Conservation (phyloP, 2,329 filamentous ascomycete genomes). For the Beauveria sp. region DNA sequence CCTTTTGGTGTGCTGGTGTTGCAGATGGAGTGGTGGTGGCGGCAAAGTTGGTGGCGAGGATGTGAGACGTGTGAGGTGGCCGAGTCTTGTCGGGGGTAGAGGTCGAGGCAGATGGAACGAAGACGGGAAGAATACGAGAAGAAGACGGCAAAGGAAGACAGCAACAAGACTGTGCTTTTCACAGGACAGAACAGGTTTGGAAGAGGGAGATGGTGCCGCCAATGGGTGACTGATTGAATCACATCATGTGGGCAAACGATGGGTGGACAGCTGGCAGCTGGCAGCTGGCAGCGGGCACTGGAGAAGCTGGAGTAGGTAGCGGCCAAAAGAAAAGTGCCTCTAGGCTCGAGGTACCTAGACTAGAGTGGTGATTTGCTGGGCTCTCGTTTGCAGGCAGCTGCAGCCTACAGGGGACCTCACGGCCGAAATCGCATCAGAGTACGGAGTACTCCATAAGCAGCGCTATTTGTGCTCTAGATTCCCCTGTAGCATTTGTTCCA, state of each 20-base stretch:
- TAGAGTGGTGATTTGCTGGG: too few relatives aligned
- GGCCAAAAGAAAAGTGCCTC: too few relatives aligned
- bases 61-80: not conserved
- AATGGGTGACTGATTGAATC: constrained; percentile 5
- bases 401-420: not conserved
- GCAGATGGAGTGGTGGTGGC: not conserved
- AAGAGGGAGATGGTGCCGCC: not conserved
- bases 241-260: constrained; percentile 7
- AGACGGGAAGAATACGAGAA: not conserved
- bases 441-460: too few relatives aligned
- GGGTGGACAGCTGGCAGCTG: not conserved
- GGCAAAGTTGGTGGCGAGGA: not conserved
- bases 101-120: not conserved
- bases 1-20: not conserved
- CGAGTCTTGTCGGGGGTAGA: not conserved
- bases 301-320: not conserved
- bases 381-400: not conserved
- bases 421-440: too few relatives aligned
- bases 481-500: not conserved
- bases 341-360: too few relatives aligned
- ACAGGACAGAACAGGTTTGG: not conserved
- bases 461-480: too few relatives aligned
- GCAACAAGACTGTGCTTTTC: not conserved
- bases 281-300: not conserved
- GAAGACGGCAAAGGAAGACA: not conserved